Base-by-base conservation (phyloP, 192 early-diverging fungal genomes). In the Chytriomyces sp. region DNA sequence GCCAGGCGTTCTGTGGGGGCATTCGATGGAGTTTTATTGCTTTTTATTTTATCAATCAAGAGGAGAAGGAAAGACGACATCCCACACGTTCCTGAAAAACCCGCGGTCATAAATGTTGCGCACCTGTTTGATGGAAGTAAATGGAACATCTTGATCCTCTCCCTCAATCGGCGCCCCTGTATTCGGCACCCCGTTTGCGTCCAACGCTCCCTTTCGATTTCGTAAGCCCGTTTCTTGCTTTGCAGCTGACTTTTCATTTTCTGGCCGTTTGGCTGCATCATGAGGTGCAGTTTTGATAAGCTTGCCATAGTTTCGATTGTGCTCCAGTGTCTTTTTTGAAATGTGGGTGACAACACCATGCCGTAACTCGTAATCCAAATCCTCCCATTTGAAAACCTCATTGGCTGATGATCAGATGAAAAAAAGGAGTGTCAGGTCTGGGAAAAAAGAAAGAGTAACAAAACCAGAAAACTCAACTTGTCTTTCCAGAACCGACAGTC, bases 341-440 rank as follows among this genome's bases (percentile, higher is more conserved):
- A 81, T 79, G 5, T 80, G 50, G 11, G 68, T 75, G 50, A 86
- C 50, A 20, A 67, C 50, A 6, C 76, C 76, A 44, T 76, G 50
- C 53, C 76, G 47, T 13, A 87, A 78, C 44, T 79, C 81, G 64
- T 79, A 76, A 8, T 53, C 70, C 23, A 87, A 18, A 65, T 87
- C 86, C 18, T 84, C 84, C 86, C 86, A 87, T 64, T 87, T 87
- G 72, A 86, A 83, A 7, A 73, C 23, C 64, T 87, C 86, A 60
- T 87, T 87, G 24, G 86, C 85, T 86, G 60, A 16, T 44, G 16
- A 28, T n/a, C 35, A 35, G 35, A 35, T 35, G 35, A 35, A 35
- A 35, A 35, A 35, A 35, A 35, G 35, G 35, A 35, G 35, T 35
- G 35, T 35, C 35, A 35, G 35, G 35, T 35, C 35, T 35, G 35